Base-by-base conservation (phyloP, 441 rosid genomes). In the Monsonia emarginata region DNA sequence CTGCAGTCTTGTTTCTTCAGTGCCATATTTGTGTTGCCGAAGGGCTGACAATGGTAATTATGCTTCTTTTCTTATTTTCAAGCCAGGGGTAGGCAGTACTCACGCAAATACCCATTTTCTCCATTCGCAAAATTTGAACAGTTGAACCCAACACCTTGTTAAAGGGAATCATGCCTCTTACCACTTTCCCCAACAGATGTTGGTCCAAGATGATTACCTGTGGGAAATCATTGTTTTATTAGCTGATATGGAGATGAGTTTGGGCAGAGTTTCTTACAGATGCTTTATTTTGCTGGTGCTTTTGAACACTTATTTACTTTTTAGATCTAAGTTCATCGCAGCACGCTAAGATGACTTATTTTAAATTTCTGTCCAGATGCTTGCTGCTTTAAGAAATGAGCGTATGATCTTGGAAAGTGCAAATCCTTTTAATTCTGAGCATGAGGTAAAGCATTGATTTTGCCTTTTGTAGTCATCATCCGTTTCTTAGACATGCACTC, bases 371-470 rank as follows among this genome's bases (percentile, higher is more conserved):
- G 67, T 65, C 66, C 81, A 94, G 99, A 82, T 94, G 87, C 82
- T 88, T 67, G 89, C 99, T 73, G 91, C 97, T 59, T 83, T 91
- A 77, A 82, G 85, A 82, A 94, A 94, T 64, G 92, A 94, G 74
- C 76, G 78, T 71, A 76, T 69, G 79, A 68, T 73, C 62, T 76
- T 80, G 38, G 83, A 83, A 69, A 70, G 86, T 81, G 75, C 86
- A 63, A 80, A 80, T 77, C 96, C 89, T 38, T 90, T 89, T 69
- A 94, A 91, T 82, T 80, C 87, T 0, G 96, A 89, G 72, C 76
- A 76, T 0, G 99, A 94, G 94, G 99, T 89, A 72, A 69, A 69
- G 22, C 28, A 44, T 59, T 2, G 30, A 8, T 4, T 44, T 38
- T 26, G 58, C 28, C 58, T 19, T 52, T 14, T 19, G 19, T 52